Evolutionary conservation across 2,329 filamentous ascomycete genomes (phyloP), one percentile per base, ranked within the genome.

Genomic region (Hymenotorrendiella dingleyae): DNA sequence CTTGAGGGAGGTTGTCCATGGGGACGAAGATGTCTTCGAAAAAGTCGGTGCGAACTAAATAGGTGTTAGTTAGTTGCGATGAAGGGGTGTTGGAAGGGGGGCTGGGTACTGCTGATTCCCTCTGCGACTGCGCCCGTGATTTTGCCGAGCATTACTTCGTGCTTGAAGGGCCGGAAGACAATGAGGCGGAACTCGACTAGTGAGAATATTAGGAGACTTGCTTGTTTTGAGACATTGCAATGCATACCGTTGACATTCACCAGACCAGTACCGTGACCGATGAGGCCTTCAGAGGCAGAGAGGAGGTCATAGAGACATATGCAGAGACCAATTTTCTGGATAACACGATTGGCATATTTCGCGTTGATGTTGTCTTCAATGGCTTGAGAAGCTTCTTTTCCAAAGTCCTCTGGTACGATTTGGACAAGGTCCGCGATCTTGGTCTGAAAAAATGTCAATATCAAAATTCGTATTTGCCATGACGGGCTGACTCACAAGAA

Each of bases 331-430:
- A 97, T 82, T 60, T 93, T 93, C 62, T 95, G 91, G 48, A 98
- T 88, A 39, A 87, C 84, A 67, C 91, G 93, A 68, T 98, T 96
- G 46, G 91, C 82, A 65, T 96, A 98, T 67, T 98, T 98, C 50
- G 82, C 76, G 63, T 98, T 97, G 68, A 98, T 93, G 58, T 93
- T 93, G 68, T 98, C 90, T 66, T 96, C 89, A 50, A 98, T 87
- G 1, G 89, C 88, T 50, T 89, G 77, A 23, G 80, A 76, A 59
- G 86, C 94, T 47, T 80, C 74, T 65, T 93, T 93, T 48, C 81
- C 76, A 61, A 97, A 95, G 62, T 96, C 86, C 58, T 87, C 78
- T 1, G 93, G 93, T 23, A 79, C 76, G 67, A 98, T 94, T 67
- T 94, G 87, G 54, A 98, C 88, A 55, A 98, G 75, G 70, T 98